Evolutionary conservation across 352 stramenopile species (phyloP).

Genomic region (Pythium pectinolyticum): DNA sequence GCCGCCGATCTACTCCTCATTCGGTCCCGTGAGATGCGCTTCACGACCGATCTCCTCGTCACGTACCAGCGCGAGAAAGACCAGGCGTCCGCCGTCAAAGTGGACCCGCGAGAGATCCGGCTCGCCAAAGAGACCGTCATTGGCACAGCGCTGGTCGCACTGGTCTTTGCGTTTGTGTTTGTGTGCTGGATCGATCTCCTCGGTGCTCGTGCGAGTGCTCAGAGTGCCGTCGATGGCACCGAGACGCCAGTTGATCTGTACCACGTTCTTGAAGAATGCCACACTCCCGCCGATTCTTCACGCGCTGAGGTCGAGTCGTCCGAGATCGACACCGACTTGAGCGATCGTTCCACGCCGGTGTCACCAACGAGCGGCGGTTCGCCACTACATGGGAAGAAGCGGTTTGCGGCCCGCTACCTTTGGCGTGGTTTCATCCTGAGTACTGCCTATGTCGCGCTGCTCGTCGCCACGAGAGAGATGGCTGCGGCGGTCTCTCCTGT

Average conservation of each 20-base stretch:
- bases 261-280: neutral
- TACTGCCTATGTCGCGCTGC: neutral
- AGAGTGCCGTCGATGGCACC: neutral
- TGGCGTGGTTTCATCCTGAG: neutral
- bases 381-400: slow-evolving; percentile 17
- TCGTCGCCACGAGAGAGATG: neutral
- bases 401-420: slow-evolving; percentile 30
- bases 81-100: slow-evolving; percentile 27
- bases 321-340: no score
- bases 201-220: neutral
- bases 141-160: slow-evolving; percentile 18
- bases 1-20: slow-evolving; percentile 45
- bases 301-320: no score
- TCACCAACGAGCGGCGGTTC: no score
- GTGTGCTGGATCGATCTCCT: slow-evolving; percentile 11
- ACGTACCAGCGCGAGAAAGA: slow-evolving; percentile 41
- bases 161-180: slow-evolving; percentile 28
- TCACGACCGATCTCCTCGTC: slow-evolving; percentile 53
- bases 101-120: slow-evolving; percentile 33
- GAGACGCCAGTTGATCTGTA: neutral
- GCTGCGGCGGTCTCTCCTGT: neutral
- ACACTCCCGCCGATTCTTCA: neutral
- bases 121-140: slow-evolving; percentile 25
- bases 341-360: no score
- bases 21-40: slow-evolving; percentile 40